Evolutionary conservation across 2,329 filamentous ascomycete genomes (phyloP).

Genomic region (Phyllosticta ampelicida): DNA sequence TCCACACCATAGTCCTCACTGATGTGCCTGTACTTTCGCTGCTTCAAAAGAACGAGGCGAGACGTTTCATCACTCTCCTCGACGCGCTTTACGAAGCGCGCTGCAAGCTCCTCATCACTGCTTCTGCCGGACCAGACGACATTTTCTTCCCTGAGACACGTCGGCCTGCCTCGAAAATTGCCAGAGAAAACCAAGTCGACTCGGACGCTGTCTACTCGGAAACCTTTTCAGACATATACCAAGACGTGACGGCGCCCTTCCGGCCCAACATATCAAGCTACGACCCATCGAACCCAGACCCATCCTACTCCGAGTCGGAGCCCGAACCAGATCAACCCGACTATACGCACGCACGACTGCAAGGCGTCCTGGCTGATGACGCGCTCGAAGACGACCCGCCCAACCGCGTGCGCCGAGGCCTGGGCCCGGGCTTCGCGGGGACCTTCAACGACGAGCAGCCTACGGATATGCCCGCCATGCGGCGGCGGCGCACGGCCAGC

Average conservation of each 20-base stretch:
- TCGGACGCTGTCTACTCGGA: constrained; percentile 52
- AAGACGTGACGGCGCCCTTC: constrained; percentile 67
- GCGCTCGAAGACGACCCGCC: constrained; percentile 41
- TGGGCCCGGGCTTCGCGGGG: constrained; percentile 10
- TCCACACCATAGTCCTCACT: constrained; percentile 67
- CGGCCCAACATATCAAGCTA: constrained; percentile 67
- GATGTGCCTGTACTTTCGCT: constrained; percentile 56
- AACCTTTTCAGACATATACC: constrained; percentile 62
- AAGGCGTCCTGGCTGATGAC: constrained; percentile 30
- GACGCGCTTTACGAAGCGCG: constrained; percentile 75
- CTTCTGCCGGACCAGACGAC: constrained; percentile 56
- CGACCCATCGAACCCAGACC: constrained; percentile 20
- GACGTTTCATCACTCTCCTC: constrained; percentile 68
- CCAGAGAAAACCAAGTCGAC: constrained; percentile 12
- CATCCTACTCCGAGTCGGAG: neutral
- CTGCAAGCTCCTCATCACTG: constrained; percentile 62
- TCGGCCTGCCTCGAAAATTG: constrained; percentile 13
- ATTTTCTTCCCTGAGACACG: constrained; percentile 62
- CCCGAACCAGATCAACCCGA: constrained; percentile 17
- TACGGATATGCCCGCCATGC: neutral
- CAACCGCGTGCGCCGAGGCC: constrained; percentile 26
- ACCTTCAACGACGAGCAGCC: constrained; percentile 21
- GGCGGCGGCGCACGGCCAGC: constrained; percentile 10
- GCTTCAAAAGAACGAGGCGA: constrained; percentile 67
- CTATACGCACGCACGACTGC: constrained; percentile 26